Evolutionary conservation across 768 basidiomycete genomes (phyloP), one percentile per base, ranked within the genome.

Genomic region (Asterophora lycoperdoides): DNA sequence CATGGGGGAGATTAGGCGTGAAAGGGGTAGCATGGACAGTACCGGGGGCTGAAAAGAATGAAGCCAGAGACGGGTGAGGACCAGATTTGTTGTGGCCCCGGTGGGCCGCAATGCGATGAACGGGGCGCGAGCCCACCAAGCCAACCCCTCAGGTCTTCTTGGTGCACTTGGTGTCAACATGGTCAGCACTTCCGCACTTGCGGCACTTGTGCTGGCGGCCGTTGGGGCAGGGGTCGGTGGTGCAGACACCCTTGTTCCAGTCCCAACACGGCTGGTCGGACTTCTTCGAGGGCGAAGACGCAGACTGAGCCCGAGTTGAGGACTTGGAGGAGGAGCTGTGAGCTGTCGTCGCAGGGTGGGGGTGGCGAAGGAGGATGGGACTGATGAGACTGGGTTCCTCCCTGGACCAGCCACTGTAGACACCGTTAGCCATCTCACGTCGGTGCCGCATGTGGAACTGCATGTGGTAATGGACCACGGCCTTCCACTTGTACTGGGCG

Each of bases 161-260:
- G 28, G 40, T 52, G 34, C 51, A 42, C n/a, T 19, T 32, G 15
- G 41, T 33, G 32, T 47, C 41, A 6, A 41, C 37, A 38, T 60
- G 58, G 15, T 34, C 41, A 0, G 32, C 8, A 11, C 5, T 40
- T 11, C 45, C 39, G 44, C 57, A 58, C 29, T 47, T 53, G 14
- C 33, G 44, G 37, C 59, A 60, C 46, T 58, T 60, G 49, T 59
- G 56, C 8, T 55, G 38, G 11, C 46, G 39, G 11, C 55, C 52
- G 8, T 38, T 18, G 1, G 55, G 50, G 41, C 56, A 61, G 2
- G 57, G 49, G 8, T 45, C 40, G 11, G 37, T 13, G 1, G 54
- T 40, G 44, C 57, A 61, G 7, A 28, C 26, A 8, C 56, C 52
- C 7, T 50, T 45, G 37, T 57, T 61, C 37, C 53, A 61, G 15